These are phyloP conservation scores for Podospora pseudopauciseta DNA, from an alignment of 495 filamentous ascomycete genomes.

Conservation along the genomic window DNA sequence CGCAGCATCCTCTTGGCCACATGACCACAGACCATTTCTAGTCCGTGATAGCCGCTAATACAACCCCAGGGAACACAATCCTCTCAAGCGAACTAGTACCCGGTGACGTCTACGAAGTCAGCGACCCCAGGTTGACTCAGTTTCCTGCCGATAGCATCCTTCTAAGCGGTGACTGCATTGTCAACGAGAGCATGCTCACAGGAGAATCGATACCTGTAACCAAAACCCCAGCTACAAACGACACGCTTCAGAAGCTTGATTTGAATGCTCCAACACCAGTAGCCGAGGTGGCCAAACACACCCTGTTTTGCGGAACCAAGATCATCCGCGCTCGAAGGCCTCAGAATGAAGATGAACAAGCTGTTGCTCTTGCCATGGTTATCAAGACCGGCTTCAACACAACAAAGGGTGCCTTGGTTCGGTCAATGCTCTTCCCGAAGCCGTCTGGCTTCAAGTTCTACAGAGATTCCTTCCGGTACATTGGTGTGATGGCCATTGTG, in stretches of 20 bases:
- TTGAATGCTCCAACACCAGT: slow-evolving; percentile 73
- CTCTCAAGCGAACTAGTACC: slow-evolving; percentile 86
- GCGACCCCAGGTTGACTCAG: slow-evolving; percentile 89
- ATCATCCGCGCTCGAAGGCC: slow-evolving; percentile 86
- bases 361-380: slow-evolving; percentile 85
- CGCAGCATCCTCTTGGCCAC: too few relatives aligned
- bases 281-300: slow-evolving; percentile 76
- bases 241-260: slow-evolving; percentile 69
- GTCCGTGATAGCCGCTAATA: not conserved
- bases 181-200: slow-evolving; percentile 99
- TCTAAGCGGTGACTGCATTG: slow-evolving; percentile 91
- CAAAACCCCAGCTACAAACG: slow-evolving; percentile 81
- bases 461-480: slow-evolving; percentile 94
- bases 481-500: slow-evolving; percentile 93
- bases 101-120: slow-evolving; percentile 95
- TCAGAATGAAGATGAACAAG: slow-evolving; percentile 75
- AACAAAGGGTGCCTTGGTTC: slow-evolving; percentile 91
- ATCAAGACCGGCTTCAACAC: slow-evolving; percentile 95
- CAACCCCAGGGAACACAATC: slow-evolving; percentile 69
- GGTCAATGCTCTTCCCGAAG: slow-evolving; percentile 98
- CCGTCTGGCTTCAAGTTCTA: slow-evolving; percentile 98
- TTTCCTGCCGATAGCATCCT: slow-evolving; percentile 93
- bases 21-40: too few relatives aligned
- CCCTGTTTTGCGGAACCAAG: slow-evolving; percentile 93
- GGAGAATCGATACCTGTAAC: slow-evolving; percentile 97